Conservation (phyloP, 2,329 filamentous ascomycete genomes). For the Colletotrichum melonis region DNA sequence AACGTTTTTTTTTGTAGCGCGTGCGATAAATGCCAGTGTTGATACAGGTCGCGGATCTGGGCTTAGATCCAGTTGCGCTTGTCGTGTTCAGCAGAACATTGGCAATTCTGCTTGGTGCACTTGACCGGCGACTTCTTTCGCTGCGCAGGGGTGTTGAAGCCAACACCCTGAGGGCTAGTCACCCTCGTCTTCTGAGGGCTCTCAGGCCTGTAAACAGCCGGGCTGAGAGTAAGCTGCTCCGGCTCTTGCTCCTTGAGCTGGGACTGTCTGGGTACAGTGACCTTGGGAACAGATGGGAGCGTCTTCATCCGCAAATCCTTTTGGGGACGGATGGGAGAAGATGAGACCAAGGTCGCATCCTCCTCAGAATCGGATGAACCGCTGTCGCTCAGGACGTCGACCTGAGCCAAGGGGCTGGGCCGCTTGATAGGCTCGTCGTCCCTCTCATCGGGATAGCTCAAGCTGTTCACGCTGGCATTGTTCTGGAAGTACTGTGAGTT, state of each 20-base stretch:
- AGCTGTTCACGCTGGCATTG: slow-evolving; percentile 50
- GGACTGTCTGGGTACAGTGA: slow-evolving; percentile 17
- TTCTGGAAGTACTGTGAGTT: slow-evolving; percentile 45
- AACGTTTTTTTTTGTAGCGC: slow-evolving; percentile 2
- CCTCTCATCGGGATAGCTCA: slow-evolving; percentile 47
- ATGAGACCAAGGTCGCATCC: slow-evolving; percentile 29
- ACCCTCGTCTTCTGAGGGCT: slow-evolving; percentile 49
- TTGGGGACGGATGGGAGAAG: slow-evolving; percentile 37
- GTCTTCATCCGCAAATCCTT: slow-evolving; percentile 50
- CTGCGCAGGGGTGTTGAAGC: slow-evolving; percentile 45
- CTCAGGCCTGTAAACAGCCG: slow-evolving; percentile 63
- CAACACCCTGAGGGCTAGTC: slow-evolving; percentile 56
- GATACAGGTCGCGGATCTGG: slow-evolving; percentile 14
- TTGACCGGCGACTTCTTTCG: slow-evolving; percentile 28
- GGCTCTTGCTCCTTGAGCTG: slow-evolving; percentile 38
- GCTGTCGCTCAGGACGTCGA: slow-evolving; percentile 23
- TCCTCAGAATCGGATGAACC: slow-evolving; percentile 37
- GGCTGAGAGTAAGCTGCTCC: slow-evolving; percentile 56
- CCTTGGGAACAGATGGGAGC: slow-evolving; percentile 50
- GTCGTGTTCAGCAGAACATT: slow-evolving; percentile 33
- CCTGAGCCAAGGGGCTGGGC: slow-evolving; percentile 46
- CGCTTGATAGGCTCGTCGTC: slow-evolving; percentile 36
- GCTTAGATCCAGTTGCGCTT: slow-evolving; percentile 47
- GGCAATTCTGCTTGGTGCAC: slow-evolving; percentile 35
- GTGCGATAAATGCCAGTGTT: slow-evolving; percentile 36